Conservation (phyloP, 345 rosid genomes). For the Kandelia obovata region DNA sequence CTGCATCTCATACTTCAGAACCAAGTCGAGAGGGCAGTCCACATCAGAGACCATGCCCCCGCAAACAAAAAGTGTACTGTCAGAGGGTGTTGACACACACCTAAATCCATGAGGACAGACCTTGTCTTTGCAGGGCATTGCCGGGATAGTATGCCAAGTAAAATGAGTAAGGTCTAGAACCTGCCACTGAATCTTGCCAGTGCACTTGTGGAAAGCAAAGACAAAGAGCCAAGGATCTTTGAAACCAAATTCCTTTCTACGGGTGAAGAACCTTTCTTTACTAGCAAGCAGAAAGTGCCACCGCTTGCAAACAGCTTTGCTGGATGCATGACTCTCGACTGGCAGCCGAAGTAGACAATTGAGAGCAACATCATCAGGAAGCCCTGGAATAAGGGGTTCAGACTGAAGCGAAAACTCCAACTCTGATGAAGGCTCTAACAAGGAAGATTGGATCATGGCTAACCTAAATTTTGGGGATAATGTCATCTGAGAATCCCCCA, state of each 20-base stretch:
- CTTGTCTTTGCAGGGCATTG: conserved; percentile 80
- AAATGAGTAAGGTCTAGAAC: conserved; percentile 66
- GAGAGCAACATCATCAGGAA: conserved; percentile 81
- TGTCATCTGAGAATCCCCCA: conserved; percentile 86
- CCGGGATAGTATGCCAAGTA: conserved; percentile 76
- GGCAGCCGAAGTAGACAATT: conserved; percentile 78
- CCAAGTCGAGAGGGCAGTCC: conserved; percentile 69
- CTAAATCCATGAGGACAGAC: conserved; percentile 78
- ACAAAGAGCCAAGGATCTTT: conserved; percentile 86
- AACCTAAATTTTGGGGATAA: conserved; percentile 75
- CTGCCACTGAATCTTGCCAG: conserved; percentile 78
- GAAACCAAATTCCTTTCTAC: conserved; percentile 62
- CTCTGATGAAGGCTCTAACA: conserved; percentile 50
- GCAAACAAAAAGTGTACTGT: conserved; percentile 70
- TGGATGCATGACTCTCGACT: conserved; percentile 55
- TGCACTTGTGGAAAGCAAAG: conserved; percentile 65
- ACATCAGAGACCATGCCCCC: conserved; percentile 84
- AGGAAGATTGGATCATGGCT: conserved; percentile 53
- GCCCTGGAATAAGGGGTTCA: conserved; percentile 76
- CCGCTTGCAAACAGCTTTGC: conserved; percentile 70
- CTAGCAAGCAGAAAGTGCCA: conserved; percentile 67
- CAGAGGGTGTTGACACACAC: conserved; percentile 54
- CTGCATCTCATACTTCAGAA: conserved; percentile 73
- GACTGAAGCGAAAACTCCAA: conserved; percentile 42
- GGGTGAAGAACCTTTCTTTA: conserved; percentile 65